Conservation (phyloP, 2,329 filamentous ascomycete genomes). For the Chaetomiaceae sp. region DNA sequence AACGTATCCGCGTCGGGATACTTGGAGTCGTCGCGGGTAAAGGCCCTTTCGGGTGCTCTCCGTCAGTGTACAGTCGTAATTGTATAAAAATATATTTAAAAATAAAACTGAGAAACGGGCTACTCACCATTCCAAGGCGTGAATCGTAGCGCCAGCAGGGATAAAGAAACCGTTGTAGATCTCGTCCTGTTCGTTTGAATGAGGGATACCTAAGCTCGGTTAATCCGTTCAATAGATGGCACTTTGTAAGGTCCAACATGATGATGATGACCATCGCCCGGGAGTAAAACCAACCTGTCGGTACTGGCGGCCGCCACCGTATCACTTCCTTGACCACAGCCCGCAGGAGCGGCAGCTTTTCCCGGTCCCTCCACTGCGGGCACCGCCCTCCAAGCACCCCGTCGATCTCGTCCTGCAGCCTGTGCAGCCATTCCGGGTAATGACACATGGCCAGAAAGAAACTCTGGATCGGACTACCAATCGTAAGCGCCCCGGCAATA, state of each 20-base stretch:
- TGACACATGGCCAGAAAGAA: constrained; percentile 37
- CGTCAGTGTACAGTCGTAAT: not conserved
- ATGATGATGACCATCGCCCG: too few relatives aligned
- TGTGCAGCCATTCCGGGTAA: constrained; percentile 30
- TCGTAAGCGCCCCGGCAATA: constrained; percentile 43
- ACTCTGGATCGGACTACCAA: constrained; percentile 42
- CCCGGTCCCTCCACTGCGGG: constrained; percentile 45
- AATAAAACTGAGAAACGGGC: not conserved
- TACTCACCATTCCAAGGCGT: constrained; percentile 49
- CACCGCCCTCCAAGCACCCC: constrained; percentile 38
- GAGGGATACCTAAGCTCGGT: constrained; percentile 40
- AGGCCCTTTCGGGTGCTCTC: constrained; percentile 36
- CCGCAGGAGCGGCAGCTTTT: constrained; percentile 42
- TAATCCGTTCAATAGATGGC: too few relatives aligned
- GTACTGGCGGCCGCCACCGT: constrained; percentile 52
- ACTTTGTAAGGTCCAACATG: too few relatives aligned
- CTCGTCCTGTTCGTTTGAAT: constrained; percentile 48
- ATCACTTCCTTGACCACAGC: constrained; percentile 50
- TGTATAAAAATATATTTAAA: too few relatives aligned
- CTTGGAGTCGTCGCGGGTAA: constrained; percentile 40
- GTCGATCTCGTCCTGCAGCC: constrained; percentile 47
- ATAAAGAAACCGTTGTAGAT: constrained; percentile 51
- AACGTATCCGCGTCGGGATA: constrained; percentile 31
- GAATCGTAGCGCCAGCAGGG: constrained; percentile 47
- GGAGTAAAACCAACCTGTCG: constrained; percentile 48